Conservation (phyloP, 371 early-diverging fungal genomes). For the Phascolomyces articulosus region DNA sequence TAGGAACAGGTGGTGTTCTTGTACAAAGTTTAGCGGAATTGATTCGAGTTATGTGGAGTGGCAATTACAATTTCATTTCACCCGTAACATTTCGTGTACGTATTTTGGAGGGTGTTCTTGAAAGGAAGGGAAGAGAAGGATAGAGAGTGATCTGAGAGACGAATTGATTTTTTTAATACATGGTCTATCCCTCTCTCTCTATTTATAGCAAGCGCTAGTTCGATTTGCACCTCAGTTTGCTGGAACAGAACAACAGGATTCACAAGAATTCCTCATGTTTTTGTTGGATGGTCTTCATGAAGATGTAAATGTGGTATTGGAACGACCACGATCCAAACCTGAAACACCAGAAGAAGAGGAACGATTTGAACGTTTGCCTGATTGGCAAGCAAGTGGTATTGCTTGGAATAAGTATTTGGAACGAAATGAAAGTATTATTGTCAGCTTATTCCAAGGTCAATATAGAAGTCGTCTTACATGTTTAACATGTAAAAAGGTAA, state of each 20-base stretch:
- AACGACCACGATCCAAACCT: conserved; percentile 26
- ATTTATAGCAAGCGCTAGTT: conserved; percentile 59
- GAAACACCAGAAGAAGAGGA: conserved; percentile 46
- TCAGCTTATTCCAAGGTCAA: conserved; percentile 90
- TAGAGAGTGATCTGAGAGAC: too few species aligned
- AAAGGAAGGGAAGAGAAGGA: too few species aligned
- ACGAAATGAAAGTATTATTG: conserved; percentile 89
- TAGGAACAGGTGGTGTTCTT: conserved; percentile 82
- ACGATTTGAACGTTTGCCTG: conserved; percentile 43
- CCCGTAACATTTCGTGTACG: conserved; percentile 55
- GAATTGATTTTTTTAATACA: too few species aligned
- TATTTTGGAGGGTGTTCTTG: too few species aligned
- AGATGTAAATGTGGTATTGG: conserved; percentile 59
- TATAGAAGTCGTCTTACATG: conserved; percentile 83
- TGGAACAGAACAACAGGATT: conserved; percentile 79
- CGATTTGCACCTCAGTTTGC: conserved; percentile 69
- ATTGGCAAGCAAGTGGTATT: conserved; percentile 59
- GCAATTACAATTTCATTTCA: conserved; percentile 57
- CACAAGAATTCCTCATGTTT: conserved; percentile 76
- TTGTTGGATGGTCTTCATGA: conserved; percentile 80
- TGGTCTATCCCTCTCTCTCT: too few species aligned
- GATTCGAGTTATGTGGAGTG: conserved; percentile 74
- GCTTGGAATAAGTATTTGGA: conserved; percentile 83
- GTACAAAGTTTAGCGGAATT: conserved; percentile 74
- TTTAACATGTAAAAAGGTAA: conserved; percentile 75